Conservation (phyloP, 2,329 filamentous ascomycete genomes). For the Ophiocordyceps unilateralis region DNA sequence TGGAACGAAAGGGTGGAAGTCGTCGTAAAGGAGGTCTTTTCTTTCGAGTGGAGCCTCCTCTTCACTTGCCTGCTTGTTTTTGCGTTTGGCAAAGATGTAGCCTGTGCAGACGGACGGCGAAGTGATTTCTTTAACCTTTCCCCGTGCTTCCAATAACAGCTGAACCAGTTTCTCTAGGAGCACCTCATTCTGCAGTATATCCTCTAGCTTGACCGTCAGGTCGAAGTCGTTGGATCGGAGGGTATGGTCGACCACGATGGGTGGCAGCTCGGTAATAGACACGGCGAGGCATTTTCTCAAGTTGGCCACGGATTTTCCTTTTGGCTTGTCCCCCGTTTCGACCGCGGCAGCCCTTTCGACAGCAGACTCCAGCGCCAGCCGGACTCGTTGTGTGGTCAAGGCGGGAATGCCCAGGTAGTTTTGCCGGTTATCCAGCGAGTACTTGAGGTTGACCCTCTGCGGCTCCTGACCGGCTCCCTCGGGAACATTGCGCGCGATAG, state of each 20-base stretch:
- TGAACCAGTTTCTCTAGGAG: constrained; percentile 49
- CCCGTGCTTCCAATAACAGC: constrained; percentile 53
- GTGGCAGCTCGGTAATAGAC: constrained; percentile 77
- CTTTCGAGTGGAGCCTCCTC: constrained; percentile 20
- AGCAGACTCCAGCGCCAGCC: constrained; percentile 48
- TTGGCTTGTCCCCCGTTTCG: constrained; percentile 32
- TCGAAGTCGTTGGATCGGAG: constrained; percentile 57
- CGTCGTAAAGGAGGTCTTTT: constrained; percentile 58
- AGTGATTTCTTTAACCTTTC: constrained; percentile 52
- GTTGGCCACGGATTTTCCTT: constrained; percentile 57
- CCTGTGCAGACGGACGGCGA: constrained; percentile 50
- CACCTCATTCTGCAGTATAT: constrained; percentile 49
- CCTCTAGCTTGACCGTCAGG: constrained; percentile 44
- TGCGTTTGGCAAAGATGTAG: constrained; percentile 70
- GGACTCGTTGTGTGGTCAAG: constrained; percentile 57
- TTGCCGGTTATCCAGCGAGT: constrained; percentile 66
- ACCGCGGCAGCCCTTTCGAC: constrained; percentile 38
- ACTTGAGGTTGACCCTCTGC: constrained; percentile 58
- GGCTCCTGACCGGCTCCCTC: constrained; percentile 75
- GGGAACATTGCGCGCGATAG: constrained; percentile 61
- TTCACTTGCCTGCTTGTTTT: constrained; percentile 11
- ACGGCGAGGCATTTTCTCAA: constrained; percentile 66
- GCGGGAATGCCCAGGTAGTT: constrained; percentile 63
- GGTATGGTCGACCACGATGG: constrained; percentile 73
- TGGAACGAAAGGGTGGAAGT: constrained; percentile 87